These are phyloP conservation scores for Chaetomiaceae sp. DNA, from an alignment of 2,329 filamentous ascomycete species.

Conservation along the genomic window DNA sequence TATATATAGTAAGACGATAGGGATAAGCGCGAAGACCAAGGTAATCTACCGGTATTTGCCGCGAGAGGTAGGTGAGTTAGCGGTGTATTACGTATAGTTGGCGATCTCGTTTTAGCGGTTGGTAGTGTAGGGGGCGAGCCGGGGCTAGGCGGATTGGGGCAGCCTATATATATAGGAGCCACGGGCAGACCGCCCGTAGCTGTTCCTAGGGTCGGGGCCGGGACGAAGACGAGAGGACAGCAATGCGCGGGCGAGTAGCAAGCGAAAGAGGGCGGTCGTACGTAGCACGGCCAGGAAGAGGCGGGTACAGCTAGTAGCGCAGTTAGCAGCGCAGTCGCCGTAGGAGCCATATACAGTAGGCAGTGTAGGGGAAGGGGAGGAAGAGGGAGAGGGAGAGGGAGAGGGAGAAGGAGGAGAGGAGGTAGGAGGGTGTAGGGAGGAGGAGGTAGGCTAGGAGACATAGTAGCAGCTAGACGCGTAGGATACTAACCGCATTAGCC, in stretches of 20 bases:
- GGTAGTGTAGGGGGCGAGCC: neutral
- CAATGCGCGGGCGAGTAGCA: no score
- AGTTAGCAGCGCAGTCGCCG: neutral
- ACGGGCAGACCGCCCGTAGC: neutral
- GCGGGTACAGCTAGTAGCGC: neutral
- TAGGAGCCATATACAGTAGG: no score
- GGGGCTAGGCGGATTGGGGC: neutral
- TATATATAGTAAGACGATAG: constrained; percentile 24
- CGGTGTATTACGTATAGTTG: constrained; percentile 28
- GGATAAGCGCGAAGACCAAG: constrained; percentile 24
- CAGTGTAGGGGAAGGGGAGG: neutral
- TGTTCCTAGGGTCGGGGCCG: neutral
- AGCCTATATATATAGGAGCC: neutral
- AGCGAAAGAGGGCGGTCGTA: neutral
- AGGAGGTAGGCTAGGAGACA: neutral
- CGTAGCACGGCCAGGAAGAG: neutral
- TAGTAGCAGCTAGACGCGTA: constrained; percentile 1
- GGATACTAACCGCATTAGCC: constrained; percentile 10
- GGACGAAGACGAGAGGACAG: no score
- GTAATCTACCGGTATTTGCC: constrained; percentile 28
- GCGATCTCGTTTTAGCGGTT: constrained; percentile 20
- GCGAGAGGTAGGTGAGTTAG: constrained; percentile 25
- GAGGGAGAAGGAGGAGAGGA: neutral
- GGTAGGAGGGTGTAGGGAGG: neutral
- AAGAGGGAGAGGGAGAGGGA: neutral